A percentile compares a stretch with the other conserved stretches of the same genome.
phyloP scores from a whole-genome alignment of 2,329 filamentous ascomycete genomes.

The Fusarium poae region DNA sequence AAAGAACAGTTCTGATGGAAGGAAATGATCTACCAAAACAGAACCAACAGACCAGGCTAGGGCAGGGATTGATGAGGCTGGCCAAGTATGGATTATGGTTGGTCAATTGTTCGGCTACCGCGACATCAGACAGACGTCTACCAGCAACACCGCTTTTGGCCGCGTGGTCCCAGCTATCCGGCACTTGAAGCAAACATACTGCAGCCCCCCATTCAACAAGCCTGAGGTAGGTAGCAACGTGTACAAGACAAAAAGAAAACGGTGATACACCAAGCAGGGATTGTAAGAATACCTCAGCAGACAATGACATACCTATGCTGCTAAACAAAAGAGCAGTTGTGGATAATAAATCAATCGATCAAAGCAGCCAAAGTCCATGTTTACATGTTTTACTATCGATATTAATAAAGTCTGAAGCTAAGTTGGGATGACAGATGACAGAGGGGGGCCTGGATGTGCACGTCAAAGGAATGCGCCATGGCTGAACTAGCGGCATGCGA shows the following conservation, averaged over 20 bases:
- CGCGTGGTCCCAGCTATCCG: slow-evolving; percentile 30
- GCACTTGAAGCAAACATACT: slow-evolving; percentile 39
- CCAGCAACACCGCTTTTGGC: slow-evolving; percentile 27
- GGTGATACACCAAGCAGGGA: slow-evolving; percentile 1
- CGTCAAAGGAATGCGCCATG: slow-evolving; percentile 48
- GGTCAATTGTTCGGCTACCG: slow-evolving; percentile 26
- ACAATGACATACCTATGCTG: background rate
- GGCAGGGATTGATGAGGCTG: slow-evolving; percentile 35
- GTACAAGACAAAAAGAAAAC: slow-evolving; percentile 5
- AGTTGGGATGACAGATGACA: slow-evolving; percentile 31
- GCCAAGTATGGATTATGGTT: slow-evolving; percentile 30
- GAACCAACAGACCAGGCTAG: slow-evolving; percentile 29
- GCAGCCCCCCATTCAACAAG: slow-evolving; percentile 13
- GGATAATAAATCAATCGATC: slow-evolving; percentile 6
- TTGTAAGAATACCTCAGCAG: slow-evolving; percentile 9
- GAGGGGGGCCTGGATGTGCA: slow-evolving; percentile 18
- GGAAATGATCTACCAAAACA: slow-evolving; percentile 34
- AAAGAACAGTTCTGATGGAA: slow-evolving; percentile 25
- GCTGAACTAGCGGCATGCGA: slow-evolving; percentile 42
- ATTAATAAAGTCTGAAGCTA: slow-evolving; percentile 14
- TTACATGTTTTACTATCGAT: background rate
- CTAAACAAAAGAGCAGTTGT: slow-evolving; percentile 7
- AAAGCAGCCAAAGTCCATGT: background rate
- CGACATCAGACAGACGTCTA: slow-evolving; percentile 36
- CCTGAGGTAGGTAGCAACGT: slow-evolving; percentile 1